A percentile compares a stretch with the other conserved stretches of the same genome.
Evolutionary conservation across 179 eudicot species (phyloP).

Genomic region (Spergularia azorica): DNA sequence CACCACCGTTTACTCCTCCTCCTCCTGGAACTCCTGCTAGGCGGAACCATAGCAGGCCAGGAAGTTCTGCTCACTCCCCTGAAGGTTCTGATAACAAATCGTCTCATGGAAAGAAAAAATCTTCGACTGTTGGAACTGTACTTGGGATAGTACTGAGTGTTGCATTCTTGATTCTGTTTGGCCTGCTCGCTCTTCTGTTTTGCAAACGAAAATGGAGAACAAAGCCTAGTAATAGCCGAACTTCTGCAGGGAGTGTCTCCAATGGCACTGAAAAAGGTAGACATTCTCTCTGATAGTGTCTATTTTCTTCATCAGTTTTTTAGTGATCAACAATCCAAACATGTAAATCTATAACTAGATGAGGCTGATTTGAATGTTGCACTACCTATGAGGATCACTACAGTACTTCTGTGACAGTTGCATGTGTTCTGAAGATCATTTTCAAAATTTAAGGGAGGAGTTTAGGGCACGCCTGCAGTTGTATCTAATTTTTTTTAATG

Average conservation of each 20-base stretch:
- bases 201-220: slow-evolving; percentile 57
- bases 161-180: slow-evolving; percentile 48
- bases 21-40: slow-evolving; percentile 72
- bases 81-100: slow-evolving; percentile 42
- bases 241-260: slow-evolving; percentile 56
- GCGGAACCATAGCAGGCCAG: slow-evolving; percentile 43
- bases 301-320: slow-evolving; percentile 7
- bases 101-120: slow-evolving; percentile 48
- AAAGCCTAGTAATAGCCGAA: slow-evolving; percentile 43
- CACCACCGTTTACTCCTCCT: slow-evolving; percentile 84
- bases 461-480: no score
- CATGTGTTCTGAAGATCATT: not conserved
- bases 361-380: not conserved
- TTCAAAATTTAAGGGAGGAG: no score
- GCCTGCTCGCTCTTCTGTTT: slow-evolving; percentile 55
- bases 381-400: not conserved
- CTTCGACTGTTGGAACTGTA: slow-evolving; percentile 59
- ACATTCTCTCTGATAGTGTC: not conserved
- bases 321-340: not conserved
- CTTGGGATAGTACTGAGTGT: slow-evolving; percentile 70
- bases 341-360: not conserved
- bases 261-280: slow-evolving; percentile 60
- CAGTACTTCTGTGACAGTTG: not conserved
- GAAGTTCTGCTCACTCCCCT: slow-evolving; percentile 43
- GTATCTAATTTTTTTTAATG: not conserved